Percentiles rank a stretch among this genome's conserved stretches.
phyloP scores from a whole-genome alignment of 2,329 filamentous ascomycete genomes.

The Chaetomium sp. region DNA sequence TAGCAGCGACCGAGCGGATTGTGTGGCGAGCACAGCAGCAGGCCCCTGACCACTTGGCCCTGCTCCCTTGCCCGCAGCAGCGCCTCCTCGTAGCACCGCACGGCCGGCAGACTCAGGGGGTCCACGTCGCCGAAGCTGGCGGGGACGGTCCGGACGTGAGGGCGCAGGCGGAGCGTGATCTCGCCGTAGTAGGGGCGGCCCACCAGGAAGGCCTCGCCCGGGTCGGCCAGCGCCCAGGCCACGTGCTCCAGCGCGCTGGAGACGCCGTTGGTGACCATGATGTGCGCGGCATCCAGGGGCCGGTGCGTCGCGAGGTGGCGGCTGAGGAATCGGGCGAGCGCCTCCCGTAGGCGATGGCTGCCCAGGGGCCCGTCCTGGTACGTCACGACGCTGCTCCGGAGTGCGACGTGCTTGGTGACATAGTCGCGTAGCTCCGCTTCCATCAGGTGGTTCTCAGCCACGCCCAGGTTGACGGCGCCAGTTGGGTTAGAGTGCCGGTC shows the following conservation, averaged over 20 bases:
- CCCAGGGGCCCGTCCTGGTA: too few species aligned
- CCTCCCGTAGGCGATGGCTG: background rate
- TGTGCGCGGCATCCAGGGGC: background rate
- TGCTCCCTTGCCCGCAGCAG: background rate
- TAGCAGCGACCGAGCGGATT: background rate
- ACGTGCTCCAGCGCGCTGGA: background rate
- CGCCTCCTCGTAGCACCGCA: background rate
- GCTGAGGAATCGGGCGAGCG: background rate
- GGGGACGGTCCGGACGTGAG: background rate
- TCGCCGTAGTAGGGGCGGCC: background rate
- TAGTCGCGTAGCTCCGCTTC: background rate
- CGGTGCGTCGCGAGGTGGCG: background rate
- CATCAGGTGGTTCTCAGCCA: background rate
- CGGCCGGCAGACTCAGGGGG: background rate
- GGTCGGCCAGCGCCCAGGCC: background rate
- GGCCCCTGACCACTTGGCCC: background rate
- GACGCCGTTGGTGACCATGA: background rate
- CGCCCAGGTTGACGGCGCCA: background rate
- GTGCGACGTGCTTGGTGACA: background rate
- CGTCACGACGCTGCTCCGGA: too few species aligned
- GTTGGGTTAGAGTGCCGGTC: background rate
- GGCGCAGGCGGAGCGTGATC: background rate
- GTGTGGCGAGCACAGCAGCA: background rate
- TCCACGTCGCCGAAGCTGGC: background rate
- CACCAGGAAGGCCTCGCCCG: background rate